A percentile compares a stretch with the other conserved stretches of the same genome.
Evolutionary conservation across 495 filamentous ascomycete genomes (phyloP).

Genomic region (Echria macrotheca): DNA sequence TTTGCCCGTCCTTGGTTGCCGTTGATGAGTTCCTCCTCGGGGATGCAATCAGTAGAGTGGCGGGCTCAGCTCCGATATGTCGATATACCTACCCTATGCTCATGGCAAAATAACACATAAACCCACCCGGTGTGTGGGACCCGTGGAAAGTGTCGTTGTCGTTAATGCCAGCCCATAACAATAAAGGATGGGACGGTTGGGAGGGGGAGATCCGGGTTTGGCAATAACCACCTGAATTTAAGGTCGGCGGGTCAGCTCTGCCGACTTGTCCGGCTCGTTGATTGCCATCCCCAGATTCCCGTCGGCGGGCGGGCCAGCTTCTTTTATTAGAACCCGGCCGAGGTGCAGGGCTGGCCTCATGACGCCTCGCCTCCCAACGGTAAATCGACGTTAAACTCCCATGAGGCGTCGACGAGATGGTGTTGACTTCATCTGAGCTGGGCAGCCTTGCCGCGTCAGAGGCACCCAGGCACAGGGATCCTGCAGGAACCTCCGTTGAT

Average conservation of each 20-base stretch:
- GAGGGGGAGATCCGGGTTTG: constrained; percentile 21
- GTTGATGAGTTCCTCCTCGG: too few species aligned
- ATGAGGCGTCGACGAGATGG: constrained; percentile 11
- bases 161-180: too few species aligned
- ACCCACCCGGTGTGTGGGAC: too few species aligned
- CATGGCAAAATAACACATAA: too few species aligned
- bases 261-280: constrained; percentile 12
- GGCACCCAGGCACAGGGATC: constrained; percentile 13
- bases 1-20: not conserved
- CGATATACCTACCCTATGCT: too few species aligned
- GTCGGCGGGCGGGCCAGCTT: constrained; percentile 17
- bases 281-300: constrained; percentile 16
- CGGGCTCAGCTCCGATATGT: not conserved
- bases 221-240: constrained; percentile 13
- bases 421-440: constrained; percentile 24
- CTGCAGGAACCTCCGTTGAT: constrained; percentile 22
- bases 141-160: too few species aligned
- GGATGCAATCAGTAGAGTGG: too few species aligned
- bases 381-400: too few species aligned
- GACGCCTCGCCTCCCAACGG: not conserved
- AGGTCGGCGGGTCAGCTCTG: constrained; percentile 17
- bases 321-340: constrained; percentile 25
- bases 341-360: constrained; percentile 11
- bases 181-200: constrained; percentile 18
- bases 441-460: constrained; percentile 11